These are phyloP conservation scores for Hypoxylon sp. DNA, from an alignment of 2,329 filamentous ascomycete species.

Conservation along the genomic window DNA sequence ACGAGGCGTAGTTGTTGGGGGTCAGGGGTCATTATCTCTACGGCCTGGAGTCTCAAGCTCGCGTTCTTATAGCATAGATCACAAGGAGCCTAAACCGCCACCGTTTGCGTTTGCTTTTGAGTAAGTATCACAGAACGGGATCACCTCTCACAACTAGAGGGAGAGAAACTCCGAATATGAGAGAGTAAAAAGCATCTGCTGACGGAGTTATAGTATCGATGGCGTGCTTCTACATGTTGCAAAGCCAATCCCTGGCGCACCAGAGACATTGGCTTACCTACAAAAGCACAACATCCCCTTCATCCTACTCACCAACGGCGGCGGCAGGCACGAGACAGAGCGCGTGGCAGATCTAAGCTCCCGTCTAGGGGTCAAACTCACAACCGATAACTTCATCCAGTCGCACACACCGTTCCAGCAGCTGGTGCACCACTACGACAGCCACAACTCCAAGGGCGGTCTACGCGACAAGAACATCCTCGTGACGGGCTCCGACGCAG, in stretches of 20 bases:
- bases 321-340: conserved; percentile 84
- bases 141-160: background rate
- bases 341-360: conserved; percentile 78
- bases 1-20: conserved; percentile 6
- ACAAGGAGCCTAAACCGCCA: conserved; percentile 36
- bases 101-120: conserved; percentile 56
- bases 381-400: conserved; percentile 82
- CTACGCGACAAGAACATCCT: conserved; percentile 77
- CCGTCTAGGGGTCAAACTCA: conserved; percentile 75
- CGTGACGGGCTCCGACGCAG: conserved; percentile 78
- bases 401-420: conserved; percentile 91
- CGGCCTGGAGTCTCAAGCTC: background rate
- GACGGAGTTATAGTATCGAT: conserved; percentile 74
- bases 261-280: conserved; percentile 79
- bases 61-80: conserved; percentile 24
- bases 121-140: conserved; percentile 49
- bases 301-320: conserved; percentile 95
- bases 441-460: conserved; percentile 50
- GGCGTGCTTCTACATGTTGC: conserved; percentile 92
- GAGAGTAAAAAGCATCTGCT: conserved; percentile 11
- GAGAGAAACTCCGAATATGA: background rate
- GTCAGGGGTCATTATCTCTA: conserved; percentile 9
- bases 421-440: conserved; percentile 61
- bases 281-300: conserved; percentile 85
- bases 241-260: conserved; percentile 82